Base-by-base conservation (phyloP, 1,284 basidiomycete species). In the Apiotrichum gracile region DNA sequence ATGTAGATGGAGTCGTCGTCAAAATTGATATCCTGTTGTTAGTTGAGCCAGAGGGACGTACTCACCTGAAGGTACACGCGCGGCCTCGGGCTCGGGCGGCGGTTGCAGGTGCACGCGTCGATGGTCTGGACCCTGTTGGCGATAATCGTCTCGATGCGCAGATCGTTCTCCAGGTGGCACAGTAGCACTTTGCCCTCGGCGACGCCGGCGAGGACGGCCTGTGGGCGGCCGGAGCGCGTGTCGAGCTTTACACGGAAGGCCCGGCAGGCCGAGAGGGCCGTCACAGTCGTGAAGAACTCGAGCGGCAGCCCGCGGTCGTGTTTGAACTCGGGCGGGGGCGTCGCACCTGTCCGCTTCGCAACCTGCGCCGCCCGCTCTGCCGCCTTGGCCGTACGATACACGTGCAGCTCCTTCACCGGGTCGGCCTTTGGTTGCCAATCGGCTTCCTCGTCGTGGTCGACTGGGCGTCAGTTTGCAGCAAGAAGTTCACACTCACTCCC, bases 1-100 rank as follows among this genome's bases (percentile, higher is more conserved):
- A 71, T 22, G 52, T 68, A 70, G 24, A 71, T 35, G 49, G 56
- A 64, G 13, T 68, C 59, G 26, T 73, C 66, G 56, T 71, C 69
- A 35, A 71, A 62, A 38, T 69, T 66, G 49, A 73, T 54, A 44
- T 70, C 69, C 69, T 70, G 51, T 10, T 2, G 52, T 58, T 24
- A 61, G 58, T 26, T n/a, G 14, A 13, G 9, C 2, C 14, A 21
- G 6, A 38, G 3, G 16, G 13, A 1, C 2, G 5, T 13, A 35
- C 48, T 24, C 33, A 54, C 48, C 25, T 24, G 31, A 22, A 41
- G 10, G 14, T 41, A 40, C 22, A 13, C 39, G 9, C 6, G 22
- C 7, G 37, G 37, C 33, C 5, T 34, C 13, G 13, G 33, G 17
- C 13, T 4, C 5, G 13, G 7, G 5, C 33, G 33, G 33, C 8